Base-by-base conservation (phyloP, 768 basidiomycete species). In the Clitopilus hobsonii region DNA sequence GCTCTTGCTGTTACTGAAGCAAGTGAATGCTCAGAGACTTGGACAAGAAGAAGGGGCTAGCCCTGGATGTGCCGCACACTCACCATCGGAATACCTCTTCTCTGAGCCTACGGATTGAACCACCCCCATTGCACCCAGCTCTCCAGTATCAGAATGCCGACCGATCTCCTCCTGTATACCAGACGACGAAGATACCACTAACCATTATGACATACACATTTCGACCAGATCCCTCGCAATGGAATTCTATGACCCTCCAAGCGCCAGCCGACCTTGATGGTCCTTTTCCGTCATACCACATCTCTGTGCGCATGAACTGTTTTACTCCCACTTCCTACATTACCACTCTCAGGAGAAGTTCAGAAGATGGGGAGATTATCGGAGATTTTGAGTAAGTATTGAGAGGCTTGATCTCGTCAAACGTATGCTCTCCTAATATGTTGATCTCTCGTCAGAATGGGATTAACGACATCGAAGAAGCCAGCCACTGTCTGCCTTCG, bases 281-380 rank as follows among this genome's bases (percentile, higher is more conserved):
- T 38, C 58, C 65, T n/a, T 67, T 70, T 24, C 68, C 69, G 3
- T 66, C 73, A 14, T 79, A 78, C 48, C 74, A 73, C 53, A 75
- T 81, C 22, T 71, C 74, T 13, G 77, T 80, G 22, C 72, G 67
- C 52, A 64, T 77, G 67, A 79, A 80, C 60, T 77, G 77, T 59
- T 80, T 80, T 58, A 77, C 74, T 4, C 79, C 79, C 1, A 70
- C 76, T 2, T 78, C 76, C 6, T 73, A 72, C 60, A 45, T 45
- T 20, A 80, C 80, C 0, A 70, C 73, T 2, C 61, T 82, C 51
- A 65, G 69, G 23, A 68, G 72, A 49, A 68, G 67, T n/a, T 66
- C 71, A 3, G 71, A 69, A 62, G 67, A 74, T 16, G 77, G 78
- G 0, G 74, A 78, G 25, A 38, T 74, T 0, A 69, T 81, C 10